Base-by-base conservation (phyloP, 1,284 basidiomycete genomes). In the Chiua sp. region DNA sequence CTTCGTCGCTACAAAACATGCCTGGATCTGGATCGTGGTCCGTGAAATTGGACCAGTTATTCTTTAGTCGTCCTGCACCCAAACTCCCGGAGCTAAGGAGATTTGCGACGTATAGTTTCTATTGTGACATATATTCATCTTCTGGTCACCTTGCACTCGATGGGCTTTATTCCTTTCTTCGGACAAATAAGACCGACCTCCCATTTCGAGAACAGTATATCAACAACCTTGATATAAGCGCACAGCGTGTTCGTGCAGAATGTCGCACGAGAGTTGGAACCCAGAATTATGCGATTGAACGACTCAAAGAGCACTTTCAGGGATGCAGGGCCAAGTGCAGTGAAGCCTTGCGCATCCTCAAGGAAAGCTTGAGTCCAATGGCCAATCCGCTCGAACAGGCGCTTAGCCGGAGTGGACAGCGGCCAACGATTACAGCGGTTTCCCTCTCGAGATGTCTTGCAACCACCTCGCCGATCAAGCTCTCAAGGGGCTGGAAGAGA, bases 371-470 rank as follows among this genome's bases (percentile, higher is more conserved):
- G 7, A 26, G 52, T 13, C 46, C 56, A 30, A 33, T 10, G 3
- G 20, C 1, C 12, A 16, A 37, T 46, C 33, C 32, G 1, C 5
- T n/a, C 3, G 57, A 50, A 7, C 51, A 58, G 18, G 37, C 47
- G 1, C 50, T 58, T 12, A 1, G 22, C 12, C 53, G 6, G 28
- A 23, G 33, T n/a, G n/a, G 48, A 30, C 57, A 48, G 7, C 72
- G 69, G 72, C 72, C 70, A 7, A 66, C 55, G 12, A 58, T 73
- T 13, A 72, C 72, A 0, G 55, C 56, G 3, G 61, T 64, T 47
- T 56, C 63, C 1, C 59, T 79, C 28, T 62, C 79, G 6, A 47
- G 57, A 10, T 61, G 49, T 22, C 63, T 75, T 39, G 63, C 69
- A 8, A 68, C 66, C 44, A 56, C 59, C 3, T 61, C 57, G 3